phyloP scores from a whole-genome alignment of 2,329 filamentous ascomycete genomes.

The Pyrenophora tritici-repentis region DNA sequence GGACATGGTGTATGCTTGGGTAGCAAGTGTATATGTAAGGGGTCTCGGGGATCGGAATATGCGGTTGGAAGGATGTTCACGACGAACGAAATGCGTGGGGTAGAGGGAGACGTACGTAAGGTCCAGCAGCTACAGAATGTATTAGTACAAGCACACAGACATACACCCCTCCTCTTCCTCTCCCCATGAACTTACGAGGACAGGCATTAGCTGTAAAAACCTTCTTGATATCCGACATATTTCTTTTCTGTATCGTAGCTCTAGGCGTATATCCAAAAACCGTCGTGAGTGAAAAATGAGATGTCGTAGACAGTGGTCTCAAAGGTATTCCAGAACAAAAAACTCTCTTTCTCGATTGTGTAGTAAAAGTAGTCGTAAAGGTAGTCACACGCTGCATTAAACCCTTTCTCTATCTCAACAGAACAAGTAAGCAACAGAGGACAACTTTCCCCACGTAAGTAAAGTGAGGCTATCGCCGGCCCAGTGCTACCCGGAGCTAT shows the following conservation, averaged over 20 bases:
- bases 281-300: too few relatives aligned
- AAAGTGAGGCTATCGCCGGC: conserved; percentile 33
- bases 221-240: conserved; percentile 53
- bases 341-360: not conserved
- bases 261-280: too few relatives aligned
- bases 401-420: too few relatives aligned
- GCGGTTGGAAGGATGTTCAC: not conserved
- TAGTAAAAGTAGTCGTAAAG: not conserved
- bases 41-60: not conserved
- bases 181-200: conserved; percentile 45
- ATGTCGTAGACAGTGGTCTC: too few relatives aligned
- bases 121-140: conserved; percentile 46
- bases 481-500: too few relatives aligned
- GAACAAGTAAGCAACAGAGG: not conserved
- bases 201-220: conserved; percentile 50
- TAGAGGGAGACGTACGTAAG: conserved; percentile 48
- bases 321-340: not conserved
- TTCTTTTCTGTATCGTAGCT: conserved; percentile 11
- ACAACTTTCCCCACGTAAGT: conserved; percentile 21
- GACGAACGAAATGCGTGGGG: not conserved
- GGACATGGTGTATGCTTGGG: too few relatives aligned
- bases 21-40: too few relatives aligned
- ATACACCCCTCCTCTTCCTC: conserved; percentile 8
- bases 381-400: not conserved
- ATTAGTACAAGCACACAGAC: conserved; percentile 2